Evolutionary conservation across 2,329 filamentous ascomycete species (phyloP).

Genomic region (Aspergillus sp.): DNA sequence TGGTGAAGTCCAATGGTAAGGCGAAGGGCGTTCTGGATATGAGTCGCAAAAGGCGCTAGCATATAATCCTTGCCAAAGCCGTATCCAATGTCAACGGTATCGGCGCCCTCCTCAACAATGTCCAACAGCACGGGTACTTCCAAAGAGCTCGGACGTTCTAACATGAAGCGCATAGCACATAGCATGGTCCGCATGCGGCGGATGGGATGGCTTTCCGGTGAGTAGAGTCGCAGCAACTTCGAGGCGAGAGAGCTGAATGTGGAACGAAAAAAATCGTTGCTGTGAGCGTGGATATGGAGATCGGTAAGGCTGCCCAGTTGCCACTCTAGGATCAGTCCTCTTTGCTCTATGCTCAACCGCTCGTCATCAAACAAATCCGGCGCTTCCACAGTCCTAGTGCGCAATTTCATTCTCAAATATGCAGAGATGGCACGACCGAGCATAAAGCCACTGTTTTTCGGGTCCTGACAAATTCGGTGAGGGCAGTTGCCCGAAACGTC

Average conservation of each 20-base stretch:
- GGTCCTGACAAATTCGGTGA: constrained; percentile 22
- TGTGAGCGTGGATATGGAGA: constrained; percentile 17
- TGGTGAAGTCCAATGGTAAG: constrained; percentile 28
- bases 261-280: constrained; percentile 20
- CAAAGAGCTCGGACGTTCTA: constrained; percentile 25
- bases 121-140: constrained; percentile 18
- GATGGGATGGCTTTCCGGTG: constrained; percentile 23
- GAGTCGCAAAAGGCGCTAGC: constrained; percentile 17
- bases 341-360: constrained; percentile 15
- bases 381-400: constrained; percentile 19
- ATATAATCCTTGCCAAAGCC: constrained; percentile 19
- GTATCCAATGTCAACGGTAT: constrained; percentile 9
- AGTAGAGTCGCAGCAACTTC: constrained; percentile 28
- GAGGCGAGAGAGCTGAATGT: constrained; percentile 21
- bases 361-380: constrained; percentile 25
- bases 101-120: constrained; percentile 19
- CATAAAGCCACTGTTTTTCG: constrained; percentile 28
- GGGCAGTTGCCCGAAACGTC: constrained; percentile 19
- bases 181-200: constrained; percentile 31
- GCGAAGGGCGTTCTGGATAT: constrained; percentile 27
- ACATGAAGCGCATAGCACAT: constrained; percentile 25
- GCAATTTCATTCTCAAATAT: constrained; percentile 29
- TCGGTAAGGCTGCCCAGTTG: constrained; percentile 31
- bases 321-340: constrained; percentile 30
- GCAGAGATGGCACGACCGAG: constrained; percentile 31